Base-by-base conservation (phyloP, 495 filamentous ascomycete genomes). In the Neurospora sp. region DNA sequence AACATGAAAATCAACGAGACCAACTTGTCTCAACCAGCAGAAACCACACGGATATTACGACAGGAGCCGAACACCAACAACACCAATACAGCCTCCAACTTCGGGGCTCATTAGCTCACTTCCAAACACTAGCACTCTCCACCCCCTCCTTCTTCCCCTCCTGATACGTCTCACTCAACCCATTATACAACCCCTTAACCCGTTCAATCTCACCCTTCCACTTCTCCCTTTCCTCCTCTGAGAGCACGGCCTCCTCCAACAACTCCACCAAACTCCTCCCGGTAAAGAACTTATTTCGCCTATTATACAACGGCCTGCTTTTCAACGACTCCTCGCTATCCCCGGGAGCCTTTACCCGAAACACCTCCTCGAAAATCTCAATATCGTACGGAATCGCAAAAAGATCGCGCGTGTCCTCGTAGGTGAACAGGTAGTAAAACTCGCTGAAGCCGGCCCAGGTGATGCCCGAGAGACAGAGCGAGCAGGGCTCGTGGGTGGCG, bases 401-500 rank as follows among this genome's bases (percentile, higher is more conserved):
- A 7, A 81, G 72, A 37, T 84, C 82, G 31, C 82, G 80, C 54
- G 75, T 80, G 71, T 84, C 82, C 77, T 84, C 81, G 78, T 84
- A 84, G 11, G 82, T 83, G 76, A 84, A 84, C 40, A 84, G 76
- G 71, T 82, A 83, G 74, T 83, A 83, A 73, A 84, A 81, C 77
- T 83, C 80, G 76, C 75, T 76, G 80, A 84, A 84, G 38, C 82
- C 82, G 19, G 80, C 80, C 82, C 82, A 84, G n/a, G 82, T 78
- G 71, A 84, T 83, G n/a, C 80, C 82, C 38, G 76, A 79, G 8
- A 84, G 73, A 37, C 82, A 84, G 3, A 84, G 79, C 37, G 80
- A 83, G 75, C 82, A 84, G 17, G 82, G 82, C 71, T 84, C 82
- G 71, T 84, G 82, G 17, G 82, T 84, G 17, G 81, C 81, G 39